phyloP scores from a whole-genome alignment of 2,329 filamentous ascomycete species.

The Coleophoma eucalyptorum region DNA sequence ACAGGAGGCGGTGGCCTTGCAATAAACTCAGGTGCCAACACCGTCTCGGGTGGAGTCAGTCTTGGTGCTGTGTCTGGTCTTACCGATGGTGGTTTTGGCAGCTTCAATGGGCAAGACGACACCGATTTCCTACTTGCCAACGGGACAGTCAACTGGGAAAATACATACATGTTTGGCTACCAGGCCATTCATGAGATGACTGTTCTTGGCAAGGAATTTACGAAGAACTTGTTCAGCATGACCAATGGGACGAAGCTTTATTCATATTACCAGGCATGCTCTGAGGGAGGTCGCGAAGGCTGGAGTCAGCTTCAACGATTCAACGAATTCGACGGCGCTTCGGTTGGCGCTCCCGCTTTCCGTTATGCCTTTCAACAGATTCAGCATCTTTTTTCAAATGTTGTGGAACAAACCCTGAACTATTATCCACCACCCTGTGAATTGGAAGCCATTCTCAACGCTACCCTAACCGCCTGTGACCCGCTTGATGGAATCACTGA shows the following conservation, averaged over 20 bases:
- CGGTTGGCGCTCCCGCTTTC: conserved; percentile 40
- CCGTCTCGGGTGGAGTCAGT: conserved; percentile 35
- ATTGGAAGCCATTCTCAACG: conserved; percentile 45
- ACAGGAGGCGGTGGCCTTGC: conserved; percentile 41
- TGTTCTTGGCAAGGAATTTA: conserved; percentile 36
- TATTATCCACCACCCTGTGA: conserved; percentile 39
- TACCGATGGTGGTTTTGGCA: conserved; percentile 46
- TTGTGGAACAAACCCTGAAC: conserved; percentile 31
- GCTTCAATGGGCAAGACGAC: conserved; percentile 35
- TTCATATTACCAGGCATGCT: conserved; percentile 48
- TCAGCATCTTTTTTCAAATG: conserved; percentile 31
- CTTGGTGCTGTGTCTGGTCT: conserved; percentile 43
- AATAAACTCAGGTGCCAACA: conserved; percentile 31
- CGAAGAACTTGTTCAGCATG: conserved; percentile 35
- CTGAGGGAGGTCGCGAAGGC: conserved; percentile 42
- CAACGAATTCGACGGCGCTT: conserved; percentile 37
- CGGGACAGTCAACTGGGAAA: conserved; percentile 32
- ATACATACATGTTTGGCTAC: conserved; percentile 33
- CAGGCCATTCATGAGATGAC: conserved; percentile 30
- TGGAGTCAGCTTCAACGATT: conserved; percentile 36
- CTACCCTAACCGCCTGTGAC: conserved; percentile 49
- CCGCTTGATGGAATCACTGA: conserved; percentile 48
- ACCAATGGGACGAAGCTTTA: conserved; percentile 10
- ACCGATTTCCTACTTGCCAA: conserved; percentile 31
- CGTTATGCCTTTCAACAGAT: conserved; percentile 39